phyloP scores from a whole-genome alignment of 441 rosid genomes.

The Macaranga tanarius region DNA sequence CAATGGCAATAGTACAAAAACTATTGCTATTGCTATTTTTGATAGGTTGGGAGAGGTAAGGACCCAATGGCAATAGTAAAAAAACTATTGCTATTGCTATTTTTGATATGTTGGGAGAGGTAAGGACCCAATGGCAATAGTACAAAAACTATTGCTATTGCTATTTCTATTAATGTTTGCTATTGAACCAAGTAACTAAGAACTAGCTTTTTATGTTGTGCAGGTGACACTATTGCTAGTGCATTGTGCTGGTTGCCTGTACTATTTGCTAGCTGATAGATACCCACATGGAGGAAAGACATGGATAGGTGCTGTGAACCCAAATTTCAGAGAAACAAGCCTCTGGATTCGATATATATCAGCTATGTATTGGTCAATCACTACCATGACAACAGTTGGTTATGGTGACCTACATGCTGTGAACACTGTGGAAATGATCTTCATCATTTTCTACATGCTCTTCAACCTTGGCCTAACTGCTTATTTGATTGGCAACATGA shows the following conservation, averaged over 20 bases:
- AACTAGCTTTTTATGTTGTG: background rate
- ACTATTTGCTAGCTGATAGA: constrained; percentile 63
- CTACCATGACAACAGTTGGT: constrained; percentile 88
- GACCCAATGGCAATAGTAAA: too few relatives aligned
- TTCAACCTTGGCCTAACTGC: constrained; percentile 89
- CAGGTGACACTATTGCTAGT: constrained; percentile 76
- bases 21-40: too few relatives aligned
- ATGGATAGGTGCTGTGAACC: constrained; percentile 62
- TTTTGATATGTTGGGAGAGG: too few relatives aligned
- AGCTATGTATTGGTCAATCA: constrained; percentile 90
- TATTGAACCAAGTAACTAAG: background rate
- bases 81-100: too few relatives aligned
- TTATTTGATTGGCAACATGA: constrained; percentile 92
- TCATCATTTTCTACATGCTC: constrained; percentile 78
- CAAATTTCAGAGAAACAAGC: constrained; percentile 61
- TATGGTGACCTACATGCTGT: constrained; percentile 87
- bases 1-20: too few relatives aligned
- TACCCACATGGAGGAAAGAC: constrained; percentile 50
- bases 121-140: background rate
- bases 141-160: background rate
- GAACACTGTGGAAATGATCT: constrained; percentile 65
- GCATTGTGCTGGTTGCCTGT: constrained; percentile 81
- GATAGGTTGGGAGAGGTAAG: too few relatives aligned
- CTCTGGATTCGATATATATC: constrained; percentile 78
- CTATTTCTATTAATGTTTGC: background rate